Percentiles rank a stretch among this genome's conserved stretches.
Evolutionary conservation across 2,329 filamentous ascomycete genomes (phyloP).

Genomic region (Furcasterigmium sp.): DNA sequence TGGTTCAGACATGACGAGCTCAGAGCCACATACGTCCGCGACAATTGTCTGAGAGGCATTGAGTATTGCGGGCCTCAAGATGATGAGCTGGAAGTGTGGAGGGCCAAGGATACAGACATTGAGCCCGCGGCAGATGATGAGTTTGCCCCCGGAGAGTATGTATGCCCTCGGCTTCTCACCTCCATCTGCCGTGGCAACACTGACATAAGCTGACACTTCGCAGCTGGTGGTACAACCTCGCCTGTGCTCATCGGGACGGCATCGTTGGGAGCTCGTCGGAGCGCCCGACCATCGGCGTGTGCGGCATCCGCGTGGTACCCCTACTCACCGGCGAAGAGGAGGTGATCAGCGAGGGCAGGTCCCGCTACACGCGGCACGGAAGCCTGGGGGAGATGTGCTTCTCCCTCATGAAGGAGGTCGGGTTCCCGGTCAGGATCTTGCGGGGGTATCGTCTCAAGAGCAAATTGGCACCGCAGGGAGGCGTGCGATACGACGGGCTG

Average conservation of each 20-base stretch:
- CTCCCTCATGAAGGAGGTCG: constrained; percentile 42
- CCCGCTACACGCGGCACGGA: constrained; percentile 41
- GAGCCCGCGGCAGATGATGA: constrained; percentile 30
- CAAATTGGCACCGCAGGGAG: constrained; percentile 43
- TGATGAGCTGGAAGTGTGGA: constrained; percentile 28
- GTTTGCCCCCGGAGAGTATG: constrained; percentile 46
- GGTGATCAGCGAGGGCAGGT: constrained; percentile 20
- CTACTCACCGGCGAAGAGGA: constrained; percentile 47
- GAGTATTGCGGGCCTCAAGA: constrained; percentile 26
- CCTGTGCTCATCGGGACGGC: constrained; percentile 51
- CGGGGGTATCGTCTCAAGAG: constrained; percentile 46
- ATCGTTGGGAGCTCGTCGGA: constrained; percentile 41
- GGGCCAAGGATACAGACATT: constrained; percentile 18
- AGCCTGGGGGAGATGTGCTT: constrained; percentile 39
- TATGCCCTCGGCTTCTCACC: constrained; percentile 2
- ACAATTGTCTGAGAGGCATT: constrained; percentile 35
- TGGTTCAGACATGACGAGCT: constrained; percentile 41
- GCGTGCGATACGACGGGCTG: constrained; percentile 54
- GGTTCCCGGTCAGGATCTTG: constrained; percentile 45
- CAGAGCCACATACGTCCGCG: constrained; percentile 28
- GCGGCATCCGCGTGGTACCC: constrained; percentile 41
- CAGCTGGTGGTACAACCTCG: constrained; percentile 55
- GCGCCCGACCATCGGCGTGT: constrained; percentile 38
- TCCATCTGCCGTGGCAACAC: no score
- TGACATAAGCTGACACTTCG: no score